Evolutionary conservation across 805 yeast genomes (phyloP).

Genomic region (Ogataea ganodermae): DNA sequence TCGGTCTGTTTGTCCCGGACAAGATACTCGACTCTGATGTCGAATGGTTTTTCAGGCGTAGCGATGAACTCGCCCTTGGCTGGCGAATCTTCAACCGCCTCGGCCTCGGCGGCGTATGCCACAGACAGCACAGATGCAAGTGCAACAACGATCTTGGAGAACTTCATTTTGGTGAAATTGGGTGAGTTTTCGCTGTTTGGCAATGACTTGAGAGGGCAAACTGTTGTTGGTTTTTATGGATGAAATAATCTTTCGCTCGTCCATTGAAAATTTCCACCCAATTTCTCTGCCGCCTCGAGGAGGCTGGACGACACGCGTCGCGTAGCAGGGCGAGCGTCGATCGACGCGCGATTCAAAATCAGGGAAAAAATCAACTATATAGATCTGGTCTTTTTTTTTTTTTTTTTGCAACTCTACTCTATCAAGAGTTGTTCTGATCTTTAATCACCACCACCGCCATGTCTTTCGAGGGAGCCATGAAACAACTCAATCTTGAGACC

Average conservation of each 20-base stretch:
- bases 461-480: slow-evolving; percentile 31
- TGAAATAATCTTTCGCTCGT: slow-evolving; percentile 4
- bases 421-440: not conserved
- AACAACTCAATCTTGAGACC: slow-evolving; percentile 21
- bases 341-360: not conserved
- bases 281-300: slow-evolving; percentile 1
- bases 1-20: slow-evolving; percentile 46
- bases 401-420: not conserved
- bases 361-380: no score
- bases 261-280: slow-evolving; percentile 10
- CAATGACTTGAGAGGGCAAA: not conserved
- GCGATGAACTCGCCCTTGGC: slow-evolving; percentile 32
- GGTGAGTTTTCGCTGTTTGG: no score
- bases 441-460: slow-evolving; percentile 11
- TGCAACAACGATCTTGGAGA: slow-evolving; percentile 20
- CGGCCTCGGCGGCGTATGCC: slow-evolving; percentile 19
- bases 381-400: not conserved
- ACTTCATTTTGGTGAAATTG: slow-evolving; percentile 22
- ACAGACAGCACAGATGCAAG: slow-evolving; percentile 23
- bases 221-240: not conserved
- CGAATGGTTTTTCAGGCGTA: slow-evolving; percentile 41
- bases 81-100: slow-evolving; percentile 13
- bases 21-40: slow-evolving; percentile 50
- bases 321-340: not conserved
- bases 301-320: not conserved